Percentiles rank a stretch among this genome's conserved stretches.
Conservation (phyloP, 2,329 filamentous ascomycete genomes). For the Onygenales sp. region DNA sequence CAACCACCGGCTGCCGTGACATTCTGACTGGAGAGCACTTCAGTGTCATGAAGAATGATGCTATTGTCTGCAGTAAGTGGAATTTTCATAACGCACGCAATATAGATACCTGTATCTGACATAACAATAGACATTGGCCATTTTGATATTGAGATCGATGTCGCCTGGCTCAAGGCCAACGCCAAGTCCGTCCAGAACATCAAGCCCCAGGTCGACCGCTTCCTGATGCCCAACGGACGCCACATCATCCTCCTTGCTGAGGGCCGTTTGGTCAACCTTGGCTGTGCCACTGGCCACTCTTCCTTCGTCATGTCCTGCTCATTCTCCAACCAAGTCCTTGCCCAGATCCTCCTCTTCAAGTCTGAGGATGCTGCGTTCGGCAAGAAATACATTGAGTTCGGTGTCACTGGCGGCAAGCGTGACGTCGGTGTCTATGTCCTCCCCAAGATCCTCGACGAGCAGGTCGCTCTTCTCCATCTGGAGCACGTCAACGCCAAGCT, state of each 20-base stretch:
- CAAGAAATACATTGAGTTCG: conserved; percentile 94
- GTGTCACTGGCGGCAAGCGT: conserved; percentile 83
- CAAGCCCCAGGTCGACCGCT: conserved; percentile 99
- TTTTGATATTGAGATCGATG: conserved; percentile 99
- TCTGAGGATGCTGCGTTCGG: conserved; percentile 75
- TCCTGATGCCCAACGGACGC: conserved; percentile 82
- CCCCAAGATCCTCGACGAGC: conserved; percentile 98
- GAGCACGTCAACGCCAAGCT: conserved; percentile 92
- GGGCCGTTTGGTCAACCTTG: conserved; percentile 97
- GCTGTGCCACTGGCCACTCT: conserved; percentile 97
- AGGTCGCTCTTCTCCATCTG: conserved; percentile 90
- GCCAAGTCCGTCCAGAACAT: conserved; percentile 91
- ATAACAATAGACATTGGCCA: conserved; percentile 72
- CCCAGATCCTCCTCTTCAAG: conserved; percentile 98
- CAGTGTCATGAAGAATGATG: conserved; percentile 89
- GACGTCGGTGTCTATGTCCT: conserved; percentile 88
- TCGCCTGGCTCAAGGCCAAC: conserved; percentile 98
- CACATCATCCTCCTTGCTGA: conserved; percentile 98
- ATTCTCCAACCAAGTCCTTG: conserved; percentile 99
- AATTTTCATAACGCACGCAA: background rate
- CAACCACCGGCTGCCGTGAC: conserved; percentile 97
- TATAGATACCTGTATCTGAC: conserved; percentile 14
- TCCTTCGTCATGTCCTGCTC: conserved; percentile 99
- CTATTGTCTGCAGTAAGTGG: conserved; percentile 87
- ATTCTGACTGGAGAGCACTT: conserved; percentile 91